Conservation (phyloP, 2,329 filamentous ascomycete species). For the Aspergillus sp. region DNA sequence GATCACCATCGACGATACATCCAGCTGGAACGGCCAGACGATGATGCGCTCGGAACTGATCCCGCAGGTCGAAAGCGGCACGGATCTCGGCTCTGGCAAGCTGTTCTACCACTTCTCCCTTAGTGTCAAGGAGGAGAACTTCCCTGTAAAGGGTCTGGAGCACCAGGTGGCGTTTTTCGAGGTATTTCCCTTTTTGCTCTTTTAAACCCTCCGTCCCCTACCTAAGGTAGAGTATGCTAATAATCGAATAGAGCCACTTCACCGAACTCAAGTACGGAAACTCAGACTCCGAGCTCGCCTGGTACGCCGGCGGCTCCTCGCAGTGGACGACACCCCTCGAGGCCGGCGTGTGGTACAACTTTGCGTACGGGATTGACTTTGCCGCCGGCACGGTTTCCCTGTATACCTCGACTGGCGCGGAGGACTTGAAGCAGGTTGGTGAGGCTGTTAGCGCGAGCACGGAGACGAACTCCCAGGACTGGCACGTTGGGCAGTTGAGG, state of each 20-base stretch:
- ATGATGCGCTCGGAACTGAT: conserved; percentile 76
- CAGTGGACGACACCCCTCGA: conserved; percentile 64
- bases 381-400: conserved; percentile 61
- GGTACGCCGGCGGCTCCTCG: conserved; percentile 61
- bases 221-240: background rate
- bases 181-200: conserved; percentile 13
- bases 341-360: conserved; percentile 70
- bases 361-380: conserved; percentile 74
- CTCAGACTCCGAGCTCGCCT: conserved; percentile 56
- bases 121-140: conserved; percentile 58
- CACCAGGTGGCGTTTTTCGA: conserved; percentile 64
- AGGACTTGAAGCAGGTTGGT: conserved; percentile 58
- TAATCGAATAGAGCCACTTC: conserved; percentile 62
- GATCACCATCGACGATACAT: conserved; percentile 58
- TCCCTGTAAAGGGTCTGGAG: conserved; percentile 62
- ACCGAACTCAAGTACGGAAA: conserved; percentile 70
- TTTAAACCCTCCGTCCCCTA: background rate
- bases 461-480: conserved; percentile 68
- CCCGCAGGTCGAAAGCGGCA: conserved; percentile 63
- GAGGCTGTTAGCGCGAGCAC: conserved; percentile 61
- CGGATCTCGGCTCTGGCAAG: conserved; percentile 64
- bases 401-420: conserved; percentile 67
- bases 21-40: conserved; percentile 70
- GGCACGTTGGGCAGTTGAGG: conserved; percentile 70
- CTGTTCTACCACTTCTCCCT: conserved; percentile 74